A percentile compares a stretch with the other conserved stretches of the same genome.
phyloP scores from a whole-genome alignment of 2,329 filamentous ascomycete species.

The Spiromastix sp. region DNA sequence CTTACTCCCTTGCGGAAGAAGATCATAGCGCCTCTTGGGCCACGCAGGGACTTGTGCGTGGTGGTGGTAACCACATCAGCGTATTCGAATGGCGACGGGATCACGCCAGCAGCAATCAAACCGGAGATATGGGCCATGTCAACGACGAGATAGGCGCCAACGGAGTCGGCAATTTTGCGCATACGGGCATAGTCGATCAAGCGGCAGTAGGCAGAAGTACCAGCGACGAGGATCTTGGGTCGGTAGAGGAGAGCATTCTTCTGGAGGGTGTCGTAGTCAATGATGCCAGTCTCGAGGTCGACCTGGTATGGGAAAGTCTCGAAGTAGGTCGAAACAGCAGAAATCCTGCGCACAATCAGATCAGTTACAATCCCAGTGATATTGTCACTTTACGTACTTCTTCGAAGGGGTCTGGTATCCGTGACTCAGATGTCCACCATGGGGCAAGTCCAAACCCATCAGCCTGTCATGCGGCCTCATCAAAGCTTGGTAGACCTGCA shows the following conservation, averaged over 20 bases:
- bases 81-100: conserved; percentile 79
- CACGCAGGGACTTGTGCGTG: conserved; percentile 93
- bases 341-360: conserved; percentile 55
- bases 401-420: conserved; percentile 91
- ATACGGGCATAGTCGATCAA: conserved; percentile 92
- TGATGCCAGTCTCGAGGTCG: conserved; percentile 79
- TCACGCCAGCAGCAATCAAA: conserved; percentile 80
- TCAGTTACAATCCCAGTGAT: neutral
- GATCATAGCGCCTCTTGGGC: conserved; percentile 92
- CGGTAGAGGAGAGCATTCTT: conserved; percentile 80
- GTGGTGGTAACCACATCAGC: conserved; percentile 96
- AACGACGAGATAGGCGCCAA: conserved; percentile 82
- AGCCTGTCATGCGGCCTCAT: conserved; percentile 87
- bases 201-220: conserved; percentile 90
- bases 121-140: conserved; percentile 98
- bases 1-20: conserved; percentile 94
- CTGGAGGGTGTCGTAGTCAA: conserved; percentile 89
- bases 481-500: conserved; percentile 95
- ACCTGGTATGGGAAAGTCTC: conserved; percentile 94
- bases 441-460: conserved; percentile 93
- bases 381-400: conserved; percentile 46
- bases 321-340: conserved; percentile 97
- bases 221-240: conserved; percentile 90
- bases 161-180: conserved; percentile 81
- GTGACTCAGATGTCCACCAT: conserved; percentile 91